Base-by-base conservation (phyloP, 2,329 filamentous ascomycete species). In the Clarireedia sp. region DNA sequence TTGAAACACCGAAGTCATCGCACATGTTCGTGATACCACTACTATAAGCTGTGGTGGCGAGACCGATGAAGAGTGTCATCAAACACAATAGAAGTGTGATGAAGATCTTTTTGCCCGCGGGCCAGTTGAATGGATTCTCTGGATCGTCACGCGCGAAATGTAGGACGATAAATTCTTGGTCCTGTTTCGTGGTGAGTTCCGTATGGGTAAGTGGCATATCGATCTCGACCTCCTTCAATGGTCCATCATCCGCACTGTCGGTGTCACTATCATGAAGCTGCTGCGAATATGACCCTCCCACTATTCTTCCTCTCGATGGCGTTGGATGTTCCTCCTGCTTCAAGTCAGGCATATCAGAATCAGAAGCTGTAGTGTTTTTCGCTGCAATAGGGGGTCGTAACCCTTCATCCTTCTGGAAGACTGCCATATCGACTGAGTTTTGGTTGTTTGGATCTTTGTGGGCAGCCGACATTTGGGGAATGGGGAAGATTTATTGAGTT, bases 41-140 rank as follows among this genome's bases (percentile, higher is more conserved):
- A 52, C 72, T 75, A 68, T 78, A 79, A 10, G 75, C 74, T 3
- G 76, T 78, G 5, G 76, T 78, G n/a, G 76, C 76, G 14, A 78
- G 70, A 65, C 76, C 76, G 56, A 78, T 77, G 66, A 78, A 78
- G 8, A 79, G 69, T 1, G 76, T 78, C 76, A 78, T 79, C 12
- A 75, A 59, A 61, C 75, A 77, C 14, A 79, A 72, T 45, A 77
- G 70, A 3, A 70, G 59, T 2, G 74, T 74, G 59, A 78, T 74
- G 60, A 73, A 72, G 3, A 70, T 67, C 66, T 78, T 78, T 56
- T 72, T 69, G 51, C 65, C 68, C 2, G 63, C 61, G 41, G 68
- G 71, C 73, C 74, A 79, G 64, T 79, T 78, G 71, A 78, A 78
- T 0, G 77, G 77, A 59, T 79, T 77, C 62, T 77, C 71, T 19